Conservation (phyloP, 345 rosid species). For the Orychophragmus violaceus region DNA sequence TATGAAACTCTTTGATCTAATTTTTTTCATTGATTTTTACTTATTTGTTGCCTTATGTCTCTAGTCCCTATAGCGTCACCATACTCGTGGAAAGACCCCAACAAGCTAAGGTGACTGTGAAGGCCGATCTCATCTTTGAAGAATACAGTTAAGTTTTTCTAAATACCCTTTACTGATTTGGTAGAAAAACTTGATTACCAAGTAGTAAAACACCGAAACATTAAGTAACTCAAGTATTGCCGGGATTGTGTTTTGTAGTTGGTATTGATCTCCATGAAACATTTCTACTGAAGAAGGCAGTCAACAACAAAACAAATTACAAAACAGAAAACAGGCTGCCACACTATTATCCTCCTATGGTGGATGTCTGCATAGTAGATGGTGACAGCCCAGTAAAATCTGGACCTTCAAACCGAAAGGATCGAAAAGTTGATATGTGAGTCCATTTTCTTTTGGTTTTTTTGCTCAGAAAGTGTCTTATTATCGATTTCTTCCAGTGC, state of each 20-base stretch:
- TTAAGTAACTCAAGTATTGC: not conserved
- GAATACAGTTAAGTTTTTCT: slow-evolving; percentile 61
- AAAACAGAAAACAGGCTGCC: slow-evolving; percentile 34
- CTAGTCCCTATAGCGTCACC: slow-evolving; percentile 71
- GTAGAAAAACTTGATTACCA: not conserved
- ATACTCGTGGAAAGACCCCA: slow-evolving; percentile 43
- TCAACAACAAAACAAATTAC: slow-evolving; percentile 18
- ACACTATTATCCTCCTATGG: slow-evolving; percentile 37
- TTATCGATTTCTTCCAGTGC: too few species aligned
- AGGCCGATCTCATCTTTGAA: slow-evolving; percentile 81
- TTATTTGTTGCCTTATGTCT: not conserved
- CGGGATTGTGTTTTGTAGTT: slow-evolving; percentile 38
- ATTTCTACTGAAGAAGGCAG: slow-evolving; percentile 42
- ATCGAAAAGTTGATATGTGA: slow-evolving; percentile 17
- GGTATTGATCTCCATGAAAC: slow-evolving; percentile 75
- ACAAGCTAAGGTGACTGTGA: slow-evolving; percentile 56
- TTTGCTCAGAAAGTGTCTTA: not conserved
- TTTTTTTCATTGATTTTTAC: not conserved
- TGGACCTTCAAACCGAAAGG: slow-evolving; percentile 18
- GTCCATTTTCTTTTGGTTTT: not conserved
- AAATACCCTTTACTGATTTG: not conserved
- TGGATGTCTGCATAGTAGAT: slow-evolving; percentile 33
- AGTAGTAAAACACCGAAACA: not conserved
- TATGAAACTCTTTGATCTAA: not conserved
- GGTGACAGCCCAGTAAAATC: slow-evolving; percentile 35